Evolutionary conservation across 2,329 filamentous ascomycete species (phyloP).

Genomic region (Fusarium annulatum): DNA sequence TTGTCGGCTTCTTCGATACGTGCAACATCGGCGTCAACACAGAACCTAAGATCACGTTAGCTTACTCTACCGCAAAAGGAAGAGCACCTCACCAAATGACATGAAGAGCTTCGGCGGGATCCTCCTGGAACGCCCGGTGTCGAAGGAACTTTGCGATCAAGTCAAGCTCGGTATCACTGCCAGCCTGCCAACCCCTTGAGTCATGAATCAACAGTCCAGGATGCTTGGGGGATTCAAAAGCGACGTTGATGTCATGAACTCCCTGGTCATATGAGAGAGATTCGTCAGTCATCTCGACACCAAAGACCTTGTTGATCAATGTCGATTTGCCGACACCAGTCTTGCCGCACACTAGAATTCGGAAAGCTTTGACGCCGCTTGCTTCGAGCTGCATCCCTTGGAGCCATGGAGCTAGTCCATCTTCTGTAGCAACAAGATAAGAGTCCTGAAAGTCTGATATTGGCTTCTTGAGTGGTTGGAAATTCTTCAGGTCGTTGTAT

Average conservation of each 20-base stretch:
- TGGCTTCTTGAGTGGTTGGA: slow-evolving; percentile 28
- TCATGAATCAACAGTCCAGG: slow-evolving; percentile 42
- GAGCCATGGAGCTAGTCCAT: slow-evolving; percentile 37
- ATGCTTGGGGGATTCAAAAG: slow-evolving; percentile 41
- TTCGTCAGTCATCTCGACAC: slow-evolving; percentile 42
- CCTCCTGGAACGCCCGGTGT: slow-evolving; percentile 42
- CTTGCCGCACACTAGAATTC: slow-evolving; percentile 42
- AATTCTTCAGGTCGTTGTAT: slow-evolving; percentile 31
- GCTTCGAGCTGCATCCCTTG: slow-evolving; percentile 38
- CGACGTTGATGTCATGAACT: slow-evolving; percentile 43
- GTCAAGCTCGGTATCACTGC: slow-evolving; percentile 39
- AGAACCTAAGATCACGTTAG: slow-evolving; percentile 32
- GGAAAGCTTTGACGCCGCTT: slow-evolving; percentile 42
- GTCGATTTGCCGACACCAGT: slow-evolving; percentile 44
- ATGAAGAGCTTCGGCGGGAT: slow-evolving; percentile 40
- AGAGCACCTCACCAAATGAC: slow-evolving; percentile 30
- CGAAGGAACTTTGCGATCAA: slow-evolving; percentile 43
- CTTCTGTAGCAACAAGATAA: slow-evolving; percentile 8
- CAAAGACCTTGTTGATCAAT: slow-evolving; percentile 44
- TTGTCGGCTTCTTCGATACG: slow-evolving; percentile 45
- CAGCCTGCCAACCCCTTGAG: slow-evolving; percentile 43
- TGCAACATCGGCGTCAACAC: slow-evolving; percentile 41
- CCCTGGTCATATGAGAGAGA: slow-evolving; percentile 40
- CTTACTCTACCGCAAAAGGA: fast-evolving
- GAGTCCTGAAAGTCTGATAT: slow-evolving; percentile 40